Base-by-base conservation (phyloP, 2,329 filamentous ascomycete species). In the Ceratocystiopsis sp. region DNA sequence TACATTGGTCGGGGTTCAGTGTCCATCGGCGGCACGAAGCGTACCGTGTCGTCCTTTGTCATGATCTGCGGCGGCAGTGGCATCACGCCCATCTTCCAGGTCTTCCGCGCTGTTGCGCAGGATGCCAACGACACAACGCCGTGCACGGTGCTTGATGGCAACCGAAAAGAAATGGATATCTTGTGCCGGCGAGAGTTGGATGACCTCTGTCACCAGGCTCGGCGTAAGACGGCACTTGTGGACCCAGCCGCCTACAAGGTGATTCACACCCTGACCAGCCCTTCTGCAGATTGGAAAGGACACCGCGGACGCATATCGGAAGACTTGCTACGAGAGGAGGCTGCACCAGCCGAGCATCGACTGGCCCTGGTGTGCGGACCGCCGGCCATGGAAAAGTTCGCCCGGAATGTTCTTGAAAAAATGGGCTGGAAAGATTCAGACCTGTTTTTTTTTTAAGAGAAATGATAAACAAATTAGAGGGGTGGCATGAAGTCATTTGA, bases 31-130 rank as follows among this genome's bases (percentile, higher is more conserved):
- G 60, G 65, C 0, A 84, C 85, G 0, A 49, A 60, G 2, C 84
- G 81, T 52, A 55, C 62, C 0, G 61, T 93, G 37, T 40, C 42
- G 14, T 40, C 42, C 3, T 84, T 94, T 58, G 66, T 82, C 55
- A 93, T 94, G 85, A 77, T 94, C 32, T 91, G 84, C 52, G 87
- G 73, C 14, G 87, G 87, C 7, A 84, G 75, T n/a, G 87, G 87
- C 1, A 81, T 95, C 54, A 94, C 87, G n/a, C 87, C 87, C 0
- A 83, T 94, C 49, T 91, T 79, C 56, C 83, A 91, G 54, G 82
- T 93, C 3, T 64, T 93, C 42, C 68, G 83, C 8, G 80, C 83
- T 0, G 73, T 93, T 38, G 75, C 89, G 48, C 65, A 69, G 40
- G 75, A 91, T 47, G 51, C 56, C 2, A 56, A 64, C 0, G 83